These are phyloP conservation scores for Didymosphaeria variabile DNA, from an alignment of 2,329 filamentous ascomycete species.

Conservation along the genomic window DNA sequence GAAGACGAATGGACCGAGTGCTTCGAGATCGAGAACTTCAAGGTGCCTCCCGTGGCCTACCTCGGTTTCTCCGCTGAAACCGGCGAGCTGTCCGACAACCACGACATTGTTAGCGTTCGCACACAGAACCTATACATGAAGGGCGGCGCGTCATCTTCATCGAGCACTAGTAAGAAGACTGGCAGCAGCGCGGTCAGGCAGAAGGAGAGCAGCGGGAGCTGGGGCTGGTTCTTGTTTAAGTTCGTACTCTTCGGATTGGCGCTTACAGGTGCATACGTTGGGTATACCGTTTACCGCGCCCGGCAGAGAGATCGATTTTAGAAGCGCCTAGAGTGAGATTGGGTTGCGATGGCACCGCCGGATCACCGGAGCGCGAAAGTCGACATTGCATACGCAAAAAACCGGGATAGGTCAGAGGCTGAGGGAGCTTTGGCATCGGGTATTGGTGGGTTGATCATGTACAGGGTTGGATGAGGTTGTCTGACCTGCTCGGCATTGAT, in stretches of 20 bases:
- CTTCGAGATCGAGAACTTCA: conserved; percentile 75
- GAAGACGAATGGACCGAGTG: conserved; percentile 89
- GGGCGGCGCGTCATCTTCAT: conserved; percentile 33
- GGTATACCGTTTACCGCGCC: conserved; percentile 82
- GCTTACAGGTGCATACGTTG: conserved; percentile 79
- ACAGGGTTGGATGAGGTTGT: conserved; percentile 30
- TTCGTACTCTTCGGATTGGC: conserved; percentile 77
- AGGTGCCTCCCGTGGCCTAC: conserved; percentile 78
- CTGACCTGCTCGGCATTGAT: conserved; percentile 22
- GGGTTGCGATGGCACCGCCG: background rate
- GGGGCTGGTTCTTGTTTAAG: conserved; percentile 82
- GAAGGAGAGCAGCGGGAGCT: conserved; percentile 66
- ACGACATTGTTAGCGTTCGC: conserved; percentile 89
- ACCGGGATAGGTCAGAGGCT: background rate
- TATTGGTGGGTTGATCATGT: conserved; percentile 25
- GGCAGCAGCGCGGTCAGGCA: conserved; percentile 53
- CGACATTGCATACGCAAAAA: conserved; percentile 11
- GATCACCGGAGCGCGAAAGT: background rate
- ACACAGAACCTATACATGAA: conserved; percentile 87
- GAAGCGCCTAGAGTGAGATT: conserved; percentile 16
- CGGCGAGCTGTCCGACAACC: conserved; percentile 95
- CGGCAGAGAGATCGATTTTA: conserved; percentile 61
- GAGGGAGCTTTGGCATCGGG: conserved; percentile 15
- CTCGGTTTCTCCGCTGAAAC: conserved; percentile 82
- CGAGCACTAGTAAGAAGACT: conserved; percentile 39